phyloP scores from a whole-genome alignment of 2,329 filamentous ascomycete genomes.

The Neurospora sp. region DNA sequence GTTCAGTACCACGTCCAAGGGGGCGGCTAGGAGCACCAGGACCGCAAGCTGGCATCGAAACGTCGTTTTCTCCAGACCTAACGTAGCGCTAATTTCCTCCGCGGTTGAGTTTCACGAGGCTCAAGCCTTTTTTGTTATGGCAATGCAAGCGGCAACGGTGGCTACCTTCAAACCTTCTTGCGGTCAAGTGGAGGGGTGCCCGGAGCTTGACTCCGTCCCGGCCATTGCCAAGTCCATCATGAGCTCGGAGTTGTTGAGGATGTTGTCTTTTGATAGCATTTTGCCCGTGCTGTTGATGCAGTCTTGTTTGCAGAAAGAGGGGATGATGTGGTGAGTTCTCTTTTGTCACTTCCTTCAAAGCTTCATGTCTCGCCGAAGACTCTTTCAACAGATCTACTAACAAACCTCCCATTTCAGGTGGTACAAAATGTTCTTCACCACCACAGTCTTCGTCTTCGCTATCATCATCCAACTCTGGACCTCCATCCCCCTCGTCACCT shows the following conservation, averaged over 20 bases:
- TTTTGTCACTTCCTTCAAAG: too few species aligned
- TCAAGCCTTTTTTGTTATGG: background rate
- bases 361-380: too few species aligned
- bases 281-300: background rate
- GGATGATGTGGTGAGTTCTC: background rate
- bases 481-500: too few species aligned
- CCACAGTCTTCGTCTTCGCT: background rate
- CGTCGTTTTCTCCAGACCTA: background rate
- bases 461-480: background rate
- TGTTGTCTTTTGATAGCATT: background rate
- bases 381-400: background rate
- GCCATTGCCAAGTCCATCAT: background rate
- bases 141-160: background rate
- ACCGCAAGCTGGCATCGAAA: too few species aligned
- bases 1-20: too few species aligned
- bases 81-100: background rate
- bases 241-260: background rate
- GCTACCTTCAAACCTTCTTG: background rate
- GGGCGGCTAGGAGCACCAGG: too few species aligned
- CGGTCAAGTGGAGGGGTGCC: background rate
- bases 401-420: background rate
- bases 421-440: background rate
- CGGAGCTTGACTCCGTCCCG: background rate
- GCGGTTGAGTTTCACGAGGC: constrained; percentile 3
- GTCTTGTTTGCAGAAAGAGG: background rate